Evolutionary conservation across 345 rosid genomes (phyloP).

Genomic region (Eucalyptus guilfoylei): DNA sequence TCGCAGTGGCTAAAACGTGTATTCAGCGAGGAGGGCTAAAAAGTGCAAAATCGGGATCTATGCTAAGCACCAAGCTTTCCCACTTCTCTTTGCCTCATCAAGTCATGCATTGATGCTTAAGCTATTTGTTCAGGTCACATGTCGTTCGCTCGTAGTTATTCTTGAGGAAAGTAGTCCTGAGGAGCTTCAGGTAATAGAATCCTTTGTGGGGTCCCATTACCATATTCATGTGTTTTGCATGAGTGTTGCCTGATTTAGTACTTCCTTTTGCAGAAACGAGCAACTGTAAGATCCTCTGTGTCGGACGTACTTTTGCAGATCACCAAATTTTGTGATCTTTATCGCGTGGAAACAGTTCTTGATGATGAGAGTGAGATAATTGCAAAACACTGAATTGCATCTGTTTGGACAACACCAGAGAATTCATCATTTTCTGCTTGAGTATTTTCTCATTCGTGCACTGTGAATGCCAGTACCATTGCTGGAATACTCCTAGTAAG

Average conservation of each 20-base stretch:
- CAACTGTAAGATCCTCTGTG: conserved; percentile 75
- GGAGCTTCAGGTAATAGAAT: conserved; percentile 55
- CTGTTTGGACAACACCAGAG: too few species aligned
- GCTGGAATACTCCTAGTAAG: too few species aligned
- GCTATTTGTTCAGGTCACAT: conserved; percentile 47
- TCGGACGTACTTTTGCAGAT: conserved; percentile 88
- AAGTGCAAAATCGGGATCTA: too few species aligned
- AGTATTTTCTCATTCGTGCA: too few species aligned
- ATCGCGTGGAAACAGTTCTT: conserved; percentile 97
- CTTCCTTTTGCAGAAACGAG: conserved; percentile 51
- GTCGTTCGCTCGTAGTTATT: conserved; percentile 77
- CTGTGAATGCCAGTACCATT: too few species aligned
- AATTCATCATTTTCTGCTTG: too few species aligned
- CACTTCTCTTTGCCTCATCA: neutral
- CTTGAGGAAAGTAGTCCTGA: conserved; percentile 81
- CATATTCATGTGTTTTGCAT: neutral
- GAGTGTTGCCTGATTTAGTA: neutral
- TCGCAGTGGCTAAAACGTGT: too few species aligned
- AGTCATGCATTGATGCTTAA: neutral
- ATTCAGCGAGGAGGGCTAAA: too few species aligned
- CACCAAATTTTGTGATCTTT: conserved; percentile 80
- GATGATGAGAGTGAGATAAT: conserved; percentile 79
- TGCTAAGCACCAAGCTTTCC: too few species aligned
- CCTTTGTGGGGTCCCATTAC: neutral
- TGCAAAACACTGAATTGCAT: neutral